phyloP scores from a whole-genome alignment of 495 filamentous ascomycete genomes.

The Penicillium turbatum region DNA sequence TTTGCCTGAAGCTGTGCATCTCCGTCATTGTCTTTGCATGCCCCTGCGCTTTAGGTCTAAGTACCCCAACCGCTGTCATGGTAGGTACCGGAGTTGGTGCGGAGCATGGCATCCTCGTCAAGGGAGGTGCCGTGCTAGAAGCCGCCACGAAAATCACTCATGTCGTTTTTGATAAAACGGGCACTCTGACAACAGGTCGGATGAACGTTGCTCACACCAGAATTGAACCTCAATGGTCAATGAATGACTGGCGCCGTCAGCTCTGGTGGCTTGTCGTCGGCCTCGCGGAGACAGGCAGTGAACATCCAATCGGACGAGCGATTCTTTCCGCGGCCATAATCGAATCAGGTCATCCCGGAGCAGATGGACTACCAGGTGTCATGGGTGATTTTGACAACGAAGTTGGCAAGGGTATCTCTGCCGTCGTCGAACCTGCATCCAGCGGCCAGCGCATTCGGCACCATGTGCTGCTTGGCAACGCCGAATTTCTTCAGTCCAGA shows the following conservation, averaged over 20 bases:
- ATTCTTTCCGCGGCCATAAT: conserved; percentile 69
- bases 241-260: conserved; percentile 60
- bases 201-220: conserved; percentile 80
- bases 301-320: conserved; percentile 90
- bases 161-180: conserved; percentile 98
- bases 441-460: conserved; percentile 63
- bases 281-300: conserved; percentile 86
- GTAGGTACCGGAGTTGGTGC: conserved; percentile 95
- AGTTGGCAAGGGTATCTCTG: conserved; percentile 82
- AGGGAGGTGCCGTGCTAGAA: conserved; percentile 90
- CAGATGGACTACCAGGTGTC: conserved; percentile 73
- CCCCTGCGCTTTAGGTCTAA: conserved; percentile 89
- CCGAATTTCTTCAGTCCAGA: conserved; percentile 65
- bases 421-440: conserved; percentile 70
- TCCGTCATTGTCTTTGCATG: conserved; percentile 98
- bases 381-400: conserved; percentile 78
- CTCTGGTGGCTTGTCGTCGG: conserved; percentile 96
- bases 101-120: conserved; percentile 95
- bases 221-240: conserved; percentile 63
- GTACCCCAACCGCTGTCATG: conserved; percentile 97
- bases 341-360: conserved; percentile 65
- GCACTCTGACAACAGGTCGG: conserved; percentile 88
- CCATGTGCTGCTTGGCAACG: conserved; percentile 78
- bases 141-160: conserved; percentile 87
- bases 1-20: conserved; percentile 96